Base-by-base conservation (phyloP, 2,329 filamentous ascomycete species). In the Macrophomina phaseolina region DNA sequence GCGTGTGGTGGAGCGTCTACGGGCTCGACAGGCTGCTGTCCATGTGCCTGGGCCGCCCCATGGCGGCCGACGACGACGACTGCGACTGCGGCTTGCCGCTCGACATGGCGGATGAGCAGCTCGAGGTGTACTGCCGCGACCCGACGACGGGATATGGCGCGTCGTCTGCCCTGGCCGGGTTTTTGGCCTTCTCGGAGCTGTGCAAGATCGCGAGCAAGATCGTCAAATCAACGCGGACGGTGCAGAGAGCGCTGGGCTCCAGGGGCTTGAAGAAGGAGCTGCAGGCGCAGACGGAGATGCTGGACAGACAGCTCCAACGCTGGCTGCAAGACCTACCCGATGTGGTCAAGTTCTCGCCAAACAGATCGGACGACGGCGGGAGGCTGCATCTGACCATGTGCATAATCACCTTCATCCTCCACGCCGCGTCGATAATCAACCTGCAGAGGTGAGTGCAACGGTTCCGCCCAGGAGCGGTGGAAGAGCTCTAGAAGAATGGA, bases 1-100 rank as follows among this genome's bases (percentile, higher is more conserved):
- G 45, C 30, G 58, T 36, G 45, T 62, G 42, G 58, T 62, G 40
- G 56, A 61, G 56, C 40, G 42, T 61, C 56, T 61, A 61, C 56
- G 56, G 58, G 8, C 58, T 62, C 9, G 40, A 46, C n/a, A 14
- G 58, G 45, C 58, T 62, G n/a, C 42, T 62, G n/a, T 62, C 58
- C 30, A 49, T 62, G 58, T 62, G 58, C 58, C 11, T 48, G 42
- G 58, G 32, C 6, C 40, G 45, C 4, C 45, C 45, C 5, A 34
- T 49, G 58, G 58, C 45, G 5, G 18, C 14, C 9, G 58, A 61
- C 42, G 42, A 61, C 42, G 42, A 61, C n/a, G 42, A 61, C 30
- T 61, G 56, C 42, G 42, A 61, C 56, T 48, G 42, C 45, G 45
- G 32, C 9, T 38, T 60, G 38, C 55, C 55, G 28, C 55, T 60